phyloP scores from a whole-genome alignment of 1,284 basidiomycete genomes.

The Sanguinoderma infundibulare region DNA sequence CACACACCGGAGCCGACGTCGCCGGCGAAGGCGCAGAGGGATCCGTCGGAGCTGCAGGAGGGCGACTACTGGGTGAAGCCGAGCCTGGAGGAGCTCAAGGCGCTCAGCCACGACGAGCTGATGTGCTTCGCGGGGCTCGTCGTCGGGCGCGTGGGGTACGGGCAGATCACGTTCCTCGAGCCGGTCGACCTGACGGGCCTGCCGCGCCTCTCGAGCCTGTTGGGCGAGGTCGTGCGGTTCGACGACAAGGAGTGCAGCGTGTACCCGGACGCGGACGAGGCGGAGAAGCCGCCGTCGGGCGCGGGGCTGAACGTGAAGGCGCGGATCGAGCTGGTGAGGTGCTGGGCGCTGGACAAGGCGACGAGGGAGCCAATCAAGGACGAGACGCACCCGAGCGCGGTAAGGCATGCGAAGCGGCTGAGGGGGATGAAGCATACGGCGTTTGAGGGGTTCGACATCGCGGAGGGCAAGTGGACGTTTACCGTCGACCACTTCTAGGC shows the following conservation, averaged over 20 bases:
- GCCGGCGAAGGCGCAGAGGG: slow-evolving; percentile 22
- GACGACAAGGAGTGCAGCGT: slow-evolving; percentile 92
- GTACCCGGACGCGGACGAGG: slow-evolving; percentile 87
- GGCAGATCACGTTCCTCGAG: slow-evolving; percentile 89
- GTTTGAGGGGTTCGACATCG: slow-evolving; percentile 83
- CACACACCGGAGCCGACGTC: slow-evolving; percentile 11
- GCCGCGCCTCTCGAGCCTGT: slow-evolving; percentile 78
- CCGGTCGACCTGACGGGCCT: slow-evolving; percentile 93
- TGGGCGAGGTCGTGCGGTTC: slow-evolving; percentile 90
- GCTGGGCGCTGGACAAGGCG: slow-evolving; percentile 92
- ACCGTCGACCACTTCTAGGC: slow-evolving; percentile 87
- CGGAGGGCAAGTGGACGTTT: slow-evolving; percentile 92
- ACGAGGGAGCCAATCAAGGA: slow-evolving; percentile 93
- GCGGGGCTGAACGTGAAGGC: slow-evolving; percentile 91
- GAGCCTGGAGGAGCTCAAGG: slow-evolving; percentile 71
- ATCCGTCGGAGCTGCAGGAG: slow-evolving; percentile 57
- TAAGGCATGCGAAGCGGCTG: slow-evolving; percentile 84
- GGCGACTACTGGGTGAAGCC: slow-evolving; percentile 93
- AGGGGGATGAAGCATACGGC: slow-evolving; percentile 86
- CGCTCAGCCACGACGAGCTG: slow-evolving; percentile 75
- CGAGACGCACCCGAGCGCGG: slow-evolving; percentile 68
- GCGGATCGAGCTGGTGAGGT: slow-evolving; percentile 78
- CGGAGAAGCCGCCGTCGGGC: slow-evolving; percentile 82
- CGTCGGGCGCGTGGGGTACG: slow-evolving; percentile 91
- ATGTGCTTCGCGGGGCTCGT: slow-evolving; percentile 74